Base-by-base conservation (phyloP, 352 stramenopile genomes). In the Phytophthora cactorum region DNA sequence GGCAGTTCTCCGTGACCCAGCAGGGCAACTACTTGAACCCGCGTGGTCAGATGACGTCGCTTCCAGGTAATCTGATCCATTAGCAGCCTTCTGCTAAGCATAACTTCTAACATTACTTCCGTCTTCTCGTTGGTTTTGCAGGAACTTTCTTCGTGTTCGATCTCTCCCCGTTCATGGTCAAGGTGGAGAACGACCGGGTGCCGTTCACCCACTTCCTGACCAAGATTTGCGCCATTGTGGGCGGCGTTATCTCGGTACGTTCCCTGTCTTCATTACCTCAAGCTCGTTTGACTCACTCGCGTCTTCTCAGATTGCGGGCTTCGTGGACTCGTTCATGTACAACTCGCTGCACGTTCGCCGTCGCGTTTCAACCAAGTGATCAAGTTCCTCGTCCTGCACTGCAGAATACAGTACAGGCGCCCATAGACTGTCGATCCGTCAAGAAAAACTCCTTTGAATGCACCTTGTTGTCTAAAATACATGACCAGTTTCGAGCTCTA, bases 301-400 rank as follows among this genome's bases (percentile, higher is more conserved):
- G 8, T 54, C 3, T 59, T 28, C 54, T 8, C 63, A 95, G 87
- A 95, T 95, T 59, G 87, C 87, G n/a, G 84, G 87, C 36, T 95
- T 95, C 58, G 79, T 95, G 45, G 87, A 95, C 55, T 91, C 87
- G 47, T 91, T 95, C 75, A 90, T 91, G 78, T 93, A 94, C 76
- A 90, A 92, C 66, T 92, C 84, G 64, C 79, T 92, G 36, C 64
- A 92, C 58, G 71, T 86, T n/a, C 80, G 78, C 29, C 68, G 79
- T 52, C 73, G 60, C 27, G 52, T 69, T 17, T 76, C 70, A 46
- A 76, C 63, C 27, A 59, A 46, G 34, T 63, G 22, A 76, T 55
- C 59, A 82, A 77, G 62, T 77, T 72, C 12, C 45, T 7, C 31
- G 5, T 50, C 8, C 44, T 32, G 41, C 41, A 47, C n/a, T 47